A percentile compares a stretch with the other conserved stretches of the same genome.
Evolutionary conservation across 257 asterid species (phyloP).

Genomic region (Avicennia marina): DNA sequence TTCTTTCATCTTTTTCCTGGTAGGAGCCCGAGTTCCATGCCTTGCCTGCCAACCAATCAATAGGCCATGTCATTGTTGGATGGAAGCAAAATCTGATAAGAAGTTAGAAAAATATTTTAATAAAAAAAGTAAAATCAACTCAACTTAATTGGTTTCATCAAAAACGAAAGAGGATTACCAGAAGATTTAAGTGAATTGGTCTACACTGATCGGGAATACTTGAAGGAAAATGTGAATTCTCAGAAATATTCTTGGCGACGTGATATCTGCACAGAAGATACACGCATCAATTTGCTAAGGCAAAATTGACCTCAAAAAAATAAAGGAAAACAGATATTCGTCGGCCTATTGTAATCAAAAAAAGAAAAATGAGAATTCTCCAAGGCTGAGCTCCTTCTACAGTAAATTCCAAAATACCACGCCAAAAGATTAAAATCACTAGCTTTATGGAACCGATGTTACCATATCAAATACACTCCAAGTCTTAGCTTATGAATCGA

Average conservation of each 20-base stretch:
- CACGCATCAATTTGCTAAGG: not conserved
- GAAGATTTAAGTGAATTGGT: constrained; percentile 83
- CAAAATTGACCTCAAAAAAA: not conserved
- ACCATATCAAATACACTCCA: not conserved
- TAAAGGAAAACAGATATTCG: not conserved
- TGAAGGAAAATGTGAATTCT: constrained; percentile 46
- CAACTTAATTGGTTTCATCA: not conserved
- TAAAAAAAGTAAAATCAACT: not conserved
- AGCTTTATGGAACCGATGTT: no score
- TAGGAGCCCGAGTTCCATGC: constrained; percentile 98
- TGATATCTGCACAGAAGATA: constrained; percentile 55
- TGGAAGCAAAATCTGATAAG: not conserved
- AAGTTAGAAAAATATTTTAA: not conserved
- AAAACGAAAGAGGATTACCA: constrained; percentile 52
- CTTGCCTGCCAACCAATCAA: constrained; percentile 61
- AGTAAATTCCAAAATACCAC: not conserved
- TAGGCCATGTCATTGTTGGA: constrained; percentile 10
- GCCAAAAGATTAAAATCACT: not conserved
- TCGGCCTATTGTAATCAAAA: not conserved
- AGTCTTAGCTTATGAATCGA: not conserved
- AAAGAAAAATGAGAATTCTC: not conserved
- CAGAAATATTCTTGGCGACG: constrained; percentile 47
- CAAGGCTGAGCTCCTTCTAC: not conserved
- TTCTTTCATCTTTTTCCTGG: constrained; percentile 74
- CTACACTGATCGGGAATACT: constrained; percentile 57